Evolutionary conservation across 2,329 filamentous ascomycete genomes (phyloP).

Genomic region (Plectosphaerella plurivora): DNA sequence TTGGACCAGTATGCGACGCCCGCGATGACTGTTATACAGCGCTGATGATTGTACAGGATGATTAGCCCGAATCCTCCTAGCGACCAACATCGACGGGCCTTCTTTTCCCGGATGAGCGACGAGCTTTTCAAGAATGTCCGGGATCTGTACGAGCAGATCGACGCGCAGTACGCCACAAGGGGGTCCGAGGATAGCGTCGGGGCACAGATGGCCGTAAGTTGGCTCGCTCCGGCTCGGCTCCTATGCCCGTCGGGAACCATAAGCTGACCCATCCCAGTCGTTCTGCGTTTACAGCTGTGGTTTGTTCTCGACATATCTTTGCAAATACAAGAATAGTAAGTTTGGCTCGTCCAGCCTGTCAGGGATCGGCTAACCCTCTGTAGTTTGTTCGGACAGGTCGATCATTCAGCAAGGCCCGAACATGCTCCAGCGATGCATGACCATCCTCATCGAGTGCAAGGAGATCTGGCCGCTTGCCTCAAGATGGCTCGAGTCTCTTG

Average conservation of each 20-base stretch:
- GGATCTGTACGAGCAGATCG: constrained; percentile 43
- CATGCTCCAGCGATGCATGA: constrained; percentile 41
- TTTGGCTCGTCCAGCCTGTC: neutral
- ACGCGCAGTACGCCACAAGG: constrained; percentile 43
- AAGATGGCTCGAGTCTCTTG: constrained; percentile 47
- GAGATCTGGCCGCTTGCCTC: constrained; percentile 48
- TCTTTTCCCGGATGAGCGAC: constrained; percentile 38
- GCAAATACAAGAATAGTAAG: constrained; percentile 46
- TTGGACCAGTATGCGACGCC: constrained; percentile 35
- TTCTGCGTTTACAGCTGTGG: constrained; percentile 54
- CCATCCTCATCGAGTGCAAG: constrained; percentile 42
- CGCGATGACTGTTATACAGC: neutral
- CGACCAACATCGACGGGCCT: constrained; percentile 28
- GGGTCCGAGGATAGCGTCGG: constrained; percentile 43
- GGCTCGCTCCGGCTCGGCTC: too few species aligned
- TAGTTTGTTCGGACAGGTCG: constrained; percentile 36
- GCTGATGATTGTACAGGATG: constrained; percentile 27
- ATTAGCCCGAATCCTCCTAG: constrained; percentile 33
- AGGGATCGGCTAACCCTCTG: constrained; percentile 5
- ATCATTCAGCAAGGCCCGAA: constrained; percentile 34
- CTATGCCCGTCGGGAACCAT: neutral
- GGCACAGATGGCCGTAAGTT: constrained; percentile 45
- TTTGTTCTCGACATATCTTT: constrained; percentile 46
- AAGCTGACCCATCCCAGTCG: constrained; percentile 19
- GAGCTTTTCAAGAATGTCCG: constrained; percentile 46